Conservation (phyloP, 1,284 basidiomycete species). For the Tetrapyrgos nigripes region DNA sequence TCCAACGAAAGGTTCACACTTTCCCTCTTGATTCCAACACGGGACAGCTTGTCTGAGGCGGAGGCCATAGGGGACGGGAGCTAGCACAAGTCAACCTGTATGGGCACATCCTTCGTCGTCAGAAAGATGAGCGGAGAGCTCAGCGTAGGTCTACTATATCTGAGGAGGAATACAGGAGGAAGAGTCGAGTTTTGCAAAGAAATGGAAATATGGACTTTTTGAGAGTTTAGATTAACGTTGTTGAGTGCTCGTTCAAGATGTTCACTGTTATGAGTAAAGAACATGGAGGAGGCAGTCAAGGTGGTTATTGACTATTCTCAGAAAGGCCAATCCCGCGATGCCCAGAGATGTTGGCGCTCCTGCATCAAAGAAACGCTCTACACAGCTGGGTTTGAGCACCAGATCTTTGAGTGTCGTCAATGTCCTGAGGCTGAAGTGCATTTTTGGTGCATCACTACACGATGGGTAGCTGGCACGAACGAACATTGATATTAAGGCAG, state of each 20-base stretch:
- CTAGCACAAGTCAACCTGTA: no score
- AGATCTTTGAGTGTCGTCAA: no score
- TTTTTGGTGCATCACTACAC: no score
- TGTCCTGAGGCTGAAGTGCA: no score
- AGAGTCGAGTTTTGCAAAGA: slow-evolving; percentile 59
- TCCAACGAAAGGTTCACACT: slow-evolving; percentile 65
- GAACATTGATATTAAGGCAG: no score
- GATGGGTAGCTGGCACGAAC: no score
- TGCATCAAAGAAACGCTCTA: no score
- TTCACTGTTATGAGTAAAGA: slow-evolving; percentile 54
- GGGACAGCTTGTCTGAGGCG: slow-evolving; percentile 64
- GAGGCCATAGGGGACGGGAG: no score
- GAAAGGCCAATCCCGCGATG: no score
- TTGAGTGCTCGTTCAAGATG: slow-evolving; percentile 68
- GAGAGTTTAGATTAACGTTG: slow-evolving; percentile 67
- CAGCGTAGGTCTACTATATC: slow-evolving; percentile 29
- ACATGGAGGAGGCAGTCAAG: slow-evolving; percentile 53
- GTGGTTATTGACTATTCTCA: slow-evolving; percentile 62
- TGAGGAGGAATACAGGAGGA: slow-evolving; percentile 39
- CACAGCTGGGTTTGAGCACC: no score
- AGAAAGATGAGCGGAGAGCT: slow-evolving; percentile 16
- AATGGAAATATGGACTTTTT: slow-evolving; percentile 59
- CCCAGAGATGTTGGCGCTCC: no score
- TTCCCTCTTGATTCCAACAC: slow-evolving; percentile 59
- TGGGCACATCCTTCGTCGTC: slow-evolving; percentile 56